Percentiles rank a stretch among this genome's conserved stretches.
Evolutionary conservation across 768 basidiomycete genomes (phyloP).

Genomic region (Pleurotus djamor): DNA sequence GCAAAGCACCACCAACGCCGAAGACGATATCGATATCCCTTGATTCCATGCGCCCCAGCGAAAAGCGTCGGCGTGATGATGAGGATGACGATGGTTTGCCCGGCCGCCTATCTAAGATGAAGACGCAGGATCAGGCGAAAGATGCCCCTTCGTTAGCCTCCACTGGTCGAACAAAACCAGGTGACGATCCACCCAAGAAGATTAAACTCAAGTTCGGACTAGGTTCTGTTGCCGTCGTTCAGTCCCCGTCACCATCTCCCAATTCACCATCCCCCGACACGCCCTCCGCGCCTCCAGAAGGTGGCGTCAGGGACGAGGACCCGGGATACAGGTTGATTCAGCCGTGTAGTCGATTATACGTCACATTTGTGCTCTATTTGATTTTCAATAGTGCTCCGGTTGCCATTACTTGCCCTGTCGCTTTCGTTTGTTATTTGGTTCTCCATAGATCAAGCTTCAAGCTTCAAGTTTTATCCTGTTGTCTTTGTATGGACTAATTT

Average conservation of each 20-base stretch:
- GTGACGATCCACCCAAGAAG: conserved; percentile 65
- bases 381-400: background rate
- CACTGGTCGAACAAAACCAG: conserved; percentile 35
- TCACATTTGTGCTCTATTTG: background rate
- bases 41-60: conserved; percentile 51
- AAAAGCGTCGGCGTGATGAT: conserved; percentile 73
- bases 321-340: conserved; percentile 64
- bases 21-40: conserved; percentile 25
- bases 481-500: conserved; percentile 7
- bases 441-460: conserved; percentile 5
- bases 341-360: background rate
- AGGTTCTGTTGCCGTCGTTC: conserved; percentile 26
- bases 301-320: conserved; percentile 69
- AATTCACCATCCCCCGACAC: conserved; percentile 27
- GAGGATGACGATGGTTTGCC: conserved; percentile 72
- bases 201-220: conserved; percentile 72
- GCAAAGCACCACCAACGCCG: conserved; percentile 34
- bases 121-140: conserved; percentile 50
- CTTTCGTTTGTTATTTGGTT: conserved; percentile 7
- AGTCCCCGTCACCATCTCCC: conserved; percentile 14
- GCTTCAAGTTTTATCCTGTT: background rate
- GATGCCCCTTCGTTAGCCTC: conserved; percentile 20
- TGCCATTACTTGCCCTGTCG: background rate
- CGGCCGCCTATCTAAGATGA: conserved; percentile 59
- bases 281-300: conserved; percentile 53